A percentile compares a stretch with the other conserved stretches of the same genome.
Evolutionary conservation across 2,329 filamentous ascomycete species (phyloP).

Genomic region (Aspergillus sp.): DNA sequence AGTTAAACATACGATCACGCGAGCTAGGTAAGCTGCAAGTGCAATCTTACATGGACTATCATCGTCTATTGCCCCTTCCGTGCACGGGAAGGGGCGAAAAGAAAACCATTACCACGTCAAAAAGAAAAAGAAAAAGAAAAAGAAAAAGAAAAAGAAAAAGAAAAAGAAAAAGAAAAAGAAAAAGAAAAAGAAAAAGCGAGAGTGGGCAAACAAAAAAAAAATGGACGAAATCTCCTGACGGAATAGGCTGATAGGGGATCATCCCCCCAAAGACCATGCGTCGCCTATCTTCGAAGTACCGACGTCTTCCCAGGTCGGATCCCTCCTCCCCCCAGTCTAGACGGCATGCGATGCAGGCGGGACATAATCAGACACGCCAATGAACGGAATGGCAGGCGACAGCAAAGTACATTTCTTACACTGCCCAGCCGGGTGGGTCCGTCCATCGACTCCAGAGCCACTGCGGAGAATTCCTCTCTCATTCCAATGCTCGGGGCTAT

Average conservation of each 20-base stretch:
- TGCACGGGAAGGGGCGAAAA: not conserved
- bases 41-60: not conserved
- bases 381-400: not conserved
- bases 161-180: not conserved
- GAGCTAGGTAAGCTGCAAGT: conserved; percentile 3
- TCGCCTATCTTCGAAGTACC: not conserved
- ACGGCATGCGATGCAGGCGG: conserved; percentile 1
- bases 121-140: not conserved
- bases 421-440: conserved; percentile 12
- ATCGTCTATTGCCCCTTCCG: not conserved
- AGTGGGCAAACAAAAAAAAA: not conserved
- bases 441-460: conserved; percentile 10
- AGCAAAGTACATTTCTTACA: not conserved
- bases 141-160: not conserved
- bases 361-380: not conserved
- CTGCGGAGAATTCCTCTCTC: conserved; percentile 23
- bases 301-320: not conserved
- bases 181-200: not conserved
- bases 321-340: not conserved
- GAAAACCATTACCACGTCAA: not conserved
- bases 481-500: conserved; percentile 15
- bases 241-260: not conserved
- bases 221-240: not conserved
- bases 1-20: conserved; percentile 1
- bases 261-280: not conserved